phyloP scores from a whole-genome alignment of 176 grass and related monocot species.

The Musa itinerans region DNA sequence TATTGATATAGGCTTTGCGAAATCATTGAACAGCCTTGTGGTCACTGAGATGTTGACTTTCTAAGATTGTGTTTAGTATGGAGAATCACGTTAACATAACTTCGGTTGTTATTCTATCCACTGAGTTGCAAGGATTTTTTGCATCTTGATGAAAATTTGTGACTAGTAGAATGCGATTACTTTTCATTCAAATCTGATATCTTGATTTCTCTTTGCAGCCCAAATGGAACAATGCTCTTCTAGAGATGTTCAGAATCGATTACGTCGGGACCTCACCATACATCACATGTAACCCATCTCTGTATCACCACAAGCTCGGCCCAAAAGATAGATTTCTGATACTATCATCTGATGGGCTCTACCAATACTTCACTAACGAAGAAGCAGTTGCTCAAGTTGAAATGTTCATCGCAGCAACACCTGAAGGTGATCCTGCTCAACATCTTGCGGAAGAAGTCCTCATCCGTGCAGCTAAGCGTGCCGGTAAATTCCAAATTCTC shows the following conservation, averaged over 20 bases:
- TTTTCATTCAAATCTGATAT: neutral
- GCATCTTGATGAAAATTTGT: no score
- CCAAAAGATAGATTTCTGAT: slow-evolving; percentile 17
- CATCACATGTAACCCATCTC: slow-evolving; percentile 14
- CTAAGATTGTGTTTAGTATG: no score
- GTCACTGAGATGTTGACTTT: no score
- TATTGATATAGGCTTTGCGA: no score
- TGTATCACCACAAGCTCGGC: slow-evolving; percentile 1
- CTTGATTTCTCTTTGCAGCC: slow-evolving; percentile 3
- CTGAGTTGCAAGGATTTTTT: no score
- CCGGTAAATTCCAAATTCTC: neutral
- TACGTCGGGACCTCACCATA: slow-evolving; percentile 10
- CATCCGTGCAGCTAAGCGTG: slow-evolving; percentile 6
- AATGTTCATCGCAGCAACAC: neutral
- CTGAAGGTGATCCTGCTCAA: slow-evolving; percentile 18
- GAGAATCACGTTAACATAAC: no score
- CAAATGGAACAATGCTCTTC: slow-evolving; percentile 16
- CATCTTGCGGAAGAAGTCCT: slow-evolving; percentile 16
- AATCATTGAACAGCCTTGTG: no score
- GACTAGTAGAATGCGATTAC: neutral
- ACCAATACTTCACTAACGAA: slow-evolving; percentile 20
- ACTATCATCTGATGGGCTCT: slow-evolving; percentile 17
- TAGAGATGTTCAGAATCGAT: slow-evolving; percentile 12
- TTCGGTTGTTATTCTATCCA: no score
- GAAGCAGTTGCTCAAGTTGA: slow-evolving; percentile 16